Evolutionary conservation across 495 filamentous ascomycete species (phyloP).

Genomic region (Neurospora terricola): DNA sequence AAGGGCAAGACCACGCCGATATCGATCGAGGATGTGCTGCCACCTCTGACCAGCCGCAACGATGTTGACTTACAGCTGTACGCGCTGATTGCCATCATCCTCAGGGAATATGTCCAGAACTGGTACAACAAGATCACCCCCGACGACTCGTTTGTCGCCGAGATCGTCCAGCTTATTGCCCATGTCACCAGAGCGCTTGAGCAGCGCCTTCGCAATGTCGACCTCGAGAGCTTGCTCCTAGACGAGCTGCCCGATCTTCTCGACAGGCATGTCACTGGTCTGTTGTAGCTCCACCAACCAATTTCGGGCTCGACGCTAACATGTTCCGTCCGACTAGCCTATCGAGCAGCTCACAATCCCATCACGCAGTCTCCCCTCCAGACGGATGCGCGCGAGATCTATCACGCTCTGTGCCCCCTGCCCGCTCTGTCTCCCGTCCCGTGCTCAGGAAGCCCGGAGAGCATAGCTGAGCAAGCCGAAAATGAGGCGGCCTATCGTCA

Average conservation of each 20-base stretch:
- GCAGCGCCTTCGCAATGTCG: slow-evolving; percentile 68
- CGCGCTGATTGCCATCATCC: slow-evolving; percentile 76
- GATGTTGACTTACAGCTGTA: slow-evolving; percentile 89
- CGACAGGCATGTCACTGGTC: slow-evolving; percentile 72
- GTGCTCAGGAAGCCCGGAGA: slow-evolving; percentile 37
- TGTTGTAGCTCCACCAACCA: slow-evolving; percentile 17
- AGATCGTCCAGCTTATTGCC: slow-evolving; percentile 79
- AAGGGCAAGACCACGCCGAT: slow-evolving; percentile 34
- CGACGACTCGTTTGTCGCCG: slow-evolving; percentile 75
- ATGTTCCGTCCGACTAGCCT: slow-evolving; percentile 30
- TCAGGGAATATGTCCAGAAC: slow-evolving; percentile 77
- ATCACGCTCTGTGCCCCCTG: slow-evolving; percentile 74
- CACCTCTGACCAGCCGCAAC: slow-evolving; percentile 85
- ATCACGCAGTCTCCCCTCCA: slow-evolving; percentile 44
- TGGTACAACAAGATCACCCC: slow-evolving; percentile 92
- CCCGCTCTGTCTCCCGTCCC: slow-evolving; percentile 72
- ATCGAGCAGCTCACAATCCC: slow-evolving; percentile 42
- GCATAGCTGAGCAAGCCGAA: slow-evolving; percentile 48
- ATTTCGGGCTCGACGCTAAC: not conserved
- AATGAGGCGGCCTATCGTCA: slow-evolving; percentile 78
- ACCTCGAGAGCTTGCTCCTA: slow-evolving; percentile 71
- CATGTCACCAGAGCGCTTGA: slow-evolving; percentile 83
- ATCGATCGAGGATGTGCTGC: slow-evolving; percentile 67
- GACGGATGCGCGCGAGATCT: slow-evolving; percentile 55
- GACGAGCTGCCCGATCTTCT: slow-evolving; percentile 83